Percentiles rank a stretch among this genome's conserved stretches.
These are phyloP conservation scores for Penicillium sp. DNA, from an alignment of 2,329 filamentous ascomycete species.

Conservation along the genomic window DNA sequence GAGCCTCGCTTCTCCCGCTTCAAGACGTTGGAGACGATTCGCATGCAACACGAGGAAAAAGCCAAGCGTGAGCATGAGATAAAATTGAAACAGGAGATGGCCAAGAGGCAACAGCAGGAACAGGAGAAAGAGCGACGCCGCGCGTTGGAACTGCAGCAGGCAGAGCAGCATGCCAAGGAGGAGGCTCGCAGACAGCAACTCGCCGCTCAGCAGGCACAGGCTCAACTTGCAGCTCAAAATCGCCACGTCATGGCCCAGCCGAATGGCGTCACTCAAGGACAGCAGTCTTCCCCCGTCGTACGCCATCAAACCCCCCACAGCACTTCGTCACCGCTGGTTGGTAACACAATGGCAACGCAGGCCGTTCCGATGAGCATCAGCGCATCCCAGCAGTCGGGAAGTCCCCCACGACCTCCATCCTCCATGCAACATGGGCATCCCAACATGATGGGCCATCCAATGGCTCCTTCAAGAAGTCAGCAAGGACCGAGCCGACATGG, in stretches of 20 bases:
- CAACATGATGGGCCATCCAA: slow-evolving; percentile 47
- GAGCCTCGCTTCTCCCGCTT: slow-evolving; percentile 88
- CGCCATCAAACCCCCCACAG: slow-evolving; percentile 51
- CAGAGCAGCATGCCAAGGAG: slow-evolving; percentile 47
- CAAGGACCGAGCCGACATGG: slow-evolving; percentile 51
- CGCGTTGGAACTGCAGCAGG: slow-evolving; percentile 46
- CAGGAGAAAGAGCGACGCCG: slow-evolving; percentile 52
- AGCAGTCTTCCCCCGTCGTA: slow-evolving; percentile 51
- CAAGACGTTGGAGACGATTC: slow-evolving; percentile 86
- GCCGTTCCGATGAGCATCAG: slow-evolving; percentile 49
- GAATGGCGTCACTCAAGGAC: slow-evolving; percentile 45
- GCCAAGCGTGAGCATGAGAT: slow-evolving; percentile 51
- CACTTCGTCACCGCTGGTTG: slow-evolving; percentile 49
- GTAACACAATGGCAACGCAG: slow-evolving; percentile 42
- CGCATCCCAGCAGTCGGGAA: slow-evolving; percentile 50
- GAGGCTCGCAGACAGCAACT: slow-evolving; percentile 43
- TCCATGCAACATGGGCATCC: slow-evolving; percentile 52
- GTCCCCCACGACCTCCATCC: slow-evolving; percentile 48
- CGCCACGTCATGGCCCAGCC: slow-evolving; percentile 54
- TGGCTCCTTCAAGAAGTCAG: slow-evolving; percentile 49
- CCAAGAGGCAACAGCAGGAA: slow-evolving; percentile 51
- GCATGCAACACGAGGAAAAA: slow-evolving; percentile 73
- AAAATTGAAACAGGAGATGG: slow-evolving; percentile 53
- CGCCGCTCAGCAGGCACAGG: slow-evolving; percentile 51
- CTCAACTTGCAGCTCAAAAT: slow-evolving; percentile 49